Evolutionary conservation across 805 yeast genomes (phyloP), one percentile per base, ranked within the genome.

Genomic region (Candida glaebosa): DNA sequence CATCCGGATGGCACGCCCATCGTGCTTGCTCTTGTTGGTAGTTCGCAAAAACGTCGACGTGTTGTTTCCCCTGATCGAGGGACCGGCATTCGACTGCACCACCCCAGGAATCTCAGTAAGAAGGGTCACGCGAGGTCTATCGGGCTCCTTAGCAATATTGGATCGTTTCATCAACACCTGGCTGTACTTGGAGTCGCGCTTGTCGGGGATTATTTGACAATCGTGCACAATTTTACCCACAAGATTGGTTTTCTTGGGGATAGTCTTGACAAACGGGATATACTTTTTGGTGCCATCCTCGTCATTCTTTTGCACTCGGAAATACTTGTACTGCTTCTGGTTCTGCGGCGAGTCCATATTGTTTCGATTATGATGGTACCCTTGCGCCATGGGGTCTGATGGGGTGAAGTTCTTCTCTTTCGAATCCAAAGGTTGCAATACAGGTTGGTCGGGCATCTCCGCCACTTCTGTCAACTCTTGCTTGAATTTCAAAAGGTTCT

Each of bases 1-100:
- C 84, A 93, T 87, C 60, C 99, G 79, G 50, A 86, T 87, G 25
- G 97, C 95, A 57, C 95, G 83, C 39, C 93, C 95, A 50, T 87
- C 95, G 49, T 73, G 77, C 50, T 75, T 81, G 60, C 60, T 67
- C 48, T 47, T 60, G 38, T 45, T 51, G 40, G 44, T 62, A 19
- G 63, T 61, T 48, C 63, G 69, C 66, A 87, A 75, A 71, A 88
- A 84, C 33, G 79, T 76, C 20, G 90, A 82, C 18, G 82, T 78
- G 51, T 79, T 69, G 50, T 85, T 70, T 54, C 82, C 76, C 43
- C 76, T 79, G 60, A 89, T 78, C 8, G 88, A 82, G 45, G 91
- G 89, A 38, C 95, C 95, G 2, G 95, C 86, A 55, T 84, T 83
- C 43, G 93, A 83, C 64, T 87, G 85, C 25, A 87, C 78, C 42